Base-by-base conservation (phyloP, 169 alveolate species). In the Eimeria tenella region DNA sequence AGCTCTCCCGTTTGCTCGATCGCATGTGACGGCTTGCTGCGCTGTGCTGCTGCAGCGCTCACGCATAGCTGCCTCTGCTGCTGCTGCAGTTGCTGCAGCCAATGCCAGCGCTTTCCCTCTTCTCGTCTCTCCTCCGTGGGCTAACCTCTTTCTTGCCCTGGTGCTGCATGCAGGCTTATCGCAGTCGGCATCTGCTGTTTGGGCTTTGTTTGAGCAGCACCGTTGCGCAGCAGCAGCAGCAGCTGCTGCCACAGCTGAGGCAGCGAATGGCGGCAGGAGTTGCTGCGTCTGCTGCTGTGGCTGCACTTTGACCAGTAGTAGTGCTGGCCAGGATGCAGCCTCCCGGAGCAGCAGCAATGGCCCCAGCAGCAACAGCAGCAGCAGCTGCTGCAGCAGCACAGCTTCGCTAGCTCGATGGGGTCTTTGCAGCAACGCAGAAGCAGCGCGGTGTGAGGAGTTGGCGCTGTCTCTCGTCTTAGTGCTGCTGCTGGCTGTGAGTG, bases 21-120 rank as follows among this genome's bases (percentile, higher is more conserved):
- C 90, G 8, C 90, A 82, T 4, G 75, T 82, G 56, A 74, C 90
- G 21, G 90, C 90, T 23, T 82, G 75, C 60, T 58, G 90, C 53
- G 90, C 90, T 23, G 56, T 82, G 90, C 25, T 82, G 56, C 90
- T 82, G 90, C 90, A 82, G 90, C 90, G 90, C 74, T 17, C 90
- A 15, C 74, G 90, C 74, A 82, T 82, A 23, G 90, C 90, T 55
- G 75, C 90, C 10, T 62, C 75, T 17, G 90, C 58, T 55, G 90
- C 90, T 58, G 90, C 90, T 25, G 90, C 90, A 56, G 93, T n/a
- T 7, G 81, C 93, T 42, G 93, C 81, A 15, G 93, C 93, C 13
- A 65, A 62, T 15, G 93, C 93, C 23, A 65, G 68, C 58, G 93
- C 81, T 25, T 65, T 84, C 70, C 93, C 93, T 11, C 81, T 65